Evolutionary conservation across 768 basidiomycete genomes (phyloP).

Genomic region (Dacryopinax spathularia): DNA sequence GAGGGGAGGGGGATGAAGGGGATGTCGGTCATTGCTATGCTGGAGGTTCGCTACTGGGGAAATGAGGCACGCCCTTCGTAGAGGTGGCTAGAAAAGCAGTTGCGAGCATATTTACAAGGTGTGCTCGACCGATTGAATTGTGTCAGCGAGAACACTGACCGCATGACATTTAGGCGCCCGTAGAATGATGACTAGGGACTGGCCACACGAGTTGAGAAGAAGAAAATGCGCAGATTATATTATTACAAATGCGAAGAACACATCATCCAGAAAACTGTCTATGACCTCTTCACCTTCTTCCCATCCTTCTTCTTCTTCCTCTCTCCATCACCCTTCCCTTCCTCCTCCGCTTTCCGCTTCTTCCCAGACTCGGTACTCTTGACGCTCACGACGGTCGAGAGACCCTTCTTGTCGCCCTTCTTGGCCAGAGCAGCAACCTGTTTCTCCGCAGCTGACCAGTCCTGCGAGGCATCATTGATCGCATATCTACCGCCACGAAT

Average conservation of each 20-base stretch:
- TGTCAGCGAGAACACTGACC: too few species aligned
- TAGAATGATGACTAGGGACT: too few species aligned
- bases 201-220: too few species aligned
- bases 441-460: conserved; percentile 63
- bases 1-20: background rate
- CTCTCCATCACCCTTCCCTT: conserved; percentile 20
- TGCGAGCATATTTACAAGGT: too few species aligned
- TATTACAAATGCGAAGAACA: background rate
- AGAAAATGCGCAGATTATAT: background rate
- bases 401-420: conserved; percentile 27
- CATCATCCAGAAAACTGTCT: background rate
- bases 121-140: too few species aligned
- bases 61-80: too few species aligned
- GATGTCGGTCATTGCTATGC: background rate
- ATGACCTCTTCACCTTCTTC: conserved; percentile 12
- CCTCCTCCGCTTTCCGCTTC: conserved; percentile 41
- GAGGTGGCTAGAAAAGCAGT: too few species aligned
- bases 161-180: too few species aligned
- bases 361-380: conserved; percentile 35
- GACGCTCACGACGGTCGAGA: conserved; percentile 62
- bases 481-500: conserved; percentile 23
- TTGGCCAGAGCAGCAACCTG: conserved; percentile 43
- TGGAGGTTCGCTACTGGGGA: background rate
- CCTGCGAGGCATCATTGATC: conserved; percentile 52
- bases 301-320: conserved; percentile 13